Evolutionary conservation across 108 stramenopile genomes (phyloP), one percentile per base, ranked within the genome.

Genomic region (Fistulifera solaris): DNA sequence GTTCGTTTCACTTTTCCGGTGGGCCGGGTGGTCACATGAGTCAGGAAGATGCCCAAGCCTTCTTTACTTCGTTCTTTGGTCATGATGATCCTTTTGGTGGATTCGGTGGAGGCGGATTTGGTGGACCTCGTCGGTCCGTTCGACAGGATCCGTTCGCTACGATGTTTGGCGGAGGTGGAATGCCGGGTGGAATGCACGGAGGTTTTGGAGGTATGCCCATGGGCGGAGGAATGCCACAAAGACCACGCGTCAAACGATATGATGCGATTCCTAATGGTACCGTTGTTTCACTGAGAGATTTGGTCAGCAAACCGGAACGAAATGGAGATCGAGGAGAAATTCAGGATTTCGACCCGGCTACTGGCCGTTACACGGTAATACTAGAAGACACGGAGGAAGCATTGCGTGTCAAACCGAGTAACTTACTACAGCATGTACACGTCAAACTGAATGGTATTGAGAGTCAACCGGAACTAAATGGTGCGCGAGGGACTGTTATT

Each of bases 261-360:
- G 83, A 87, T 66, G 73, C 85, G 1, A 91, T 91, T 62, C 80
- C 83, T 13, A 59, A 56, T 17, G 89, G 83, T 27, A 91, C 89
- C n/a, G 62, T 87, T 50, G 85, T 87, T 24, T 85, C 83, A 0
- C 46, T 91, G 61, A 85, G 83, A 66, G 85, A 65, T 35, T 63
- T 91, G 22, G 66, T 75, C 27, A 81, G 70, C 56, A 68, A 74
- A 35, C 72, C 85, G 31, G 77, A 78, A 39, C 74, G 68, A 54
- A 91, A 91, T 59, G 89, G 89, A 39, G 89, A 91, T 48, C 67
- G 85, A 46, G 89, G 89, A 22, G 77, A 77, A 38, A 57, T 91
- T 42, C 56, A 78, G 56, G 66, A 75, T 60, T 87, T 76, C 52
- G 71, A 78, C 48, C 77, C 81, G 10, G 25, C 56, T 21, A 62